A percentile compares a stretch with the other conserved stretches of the same genome.
Evolutionary conservation across 129 eudicot genomes (phyloP).

Genomic region (Lactuca saligna): DNA sequence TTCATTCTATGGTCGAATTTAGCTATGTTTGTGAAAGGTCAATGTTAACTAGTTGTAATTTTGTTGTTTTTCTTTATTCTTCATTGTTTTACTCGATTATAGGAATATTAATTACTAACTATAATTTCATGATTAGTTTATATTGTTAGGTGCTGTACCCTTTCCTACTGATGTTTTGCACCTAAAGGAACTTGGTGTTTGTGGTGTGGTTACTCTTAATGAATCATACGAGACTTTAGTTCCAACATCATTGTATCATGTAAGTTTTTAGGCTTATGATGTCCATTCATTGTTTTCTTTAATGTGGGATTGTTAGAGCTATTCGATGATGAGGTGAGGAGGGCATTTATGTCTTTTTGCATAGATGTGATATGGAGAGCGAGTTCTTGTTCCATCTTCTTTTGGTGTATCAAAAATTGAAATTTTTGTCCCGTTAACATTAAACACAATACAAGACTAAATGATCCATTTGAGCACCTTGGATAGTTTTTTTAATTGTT

Average conservation of each 20-base stretch:
- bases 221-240: constrained; percentile 88
- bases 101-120: constrained; percentile 24
- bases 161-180: constrained; percentile 74
- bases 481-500: not conserved
- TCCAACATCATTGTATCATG: constrained; percentile 62
- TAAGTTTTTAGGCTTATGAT: constrained; percentile 16
- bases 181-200: constrained; percentile 73
- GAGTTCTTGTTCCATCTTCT: too few relatives aligned
- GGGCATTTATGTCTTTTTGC: too few relatives aligned
- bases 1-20: not conserved
- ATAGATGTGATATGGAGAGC: too few relatives aligned
- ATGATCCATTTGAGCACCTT: too few relatives aligned
- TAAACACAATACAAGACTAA: too few relatives aligned
- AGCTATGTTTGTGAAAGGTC: not conserved
- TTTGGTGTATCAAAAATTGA: too few relatives aligned
- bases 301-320: not conserved
- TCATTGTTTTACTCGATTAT: not conserved
- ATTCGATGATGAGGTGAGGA: too few relatives aligned
- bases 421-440: too few relatives aligned
- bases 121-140: constrained; percentile 36
- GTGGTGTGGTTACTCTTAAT: constrained; percentile 79
- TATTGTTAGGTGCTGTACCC: constrained; percentile 84
- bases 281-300: not conserved
- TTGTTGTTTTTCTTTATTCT: not conserved
- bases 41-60: constrained; percentile 1